These are phyloP conservation scores for Acacia pycnantha DNA, from an alignment of 331 rosid species.

Conservation along the genomic window DNA sequence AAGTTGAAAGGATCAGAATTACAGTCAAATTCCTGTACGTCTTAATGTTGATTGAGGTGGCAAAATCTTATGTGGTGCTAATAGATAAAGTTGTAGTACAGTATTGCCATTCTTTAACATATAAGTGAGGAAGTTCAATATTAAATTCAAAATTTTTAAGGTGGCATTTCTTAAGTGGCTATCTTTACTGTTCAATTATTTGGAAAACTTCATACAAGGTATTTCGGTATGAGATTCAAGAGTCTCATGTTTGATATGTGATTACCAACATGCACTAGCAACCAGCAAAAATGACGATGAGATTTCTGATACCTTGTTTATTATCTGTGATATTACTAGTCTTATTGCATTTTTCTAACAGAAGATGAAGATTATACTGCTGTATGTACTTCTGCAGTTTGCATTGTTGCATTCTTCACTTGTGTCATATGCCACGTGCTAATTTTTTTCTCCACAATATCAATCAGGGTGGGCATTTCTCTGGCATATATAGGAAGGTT, in stretches of 20 bases:
- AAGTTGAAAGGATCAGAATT: not conserved
- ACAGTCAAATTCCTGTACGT: not conserved
- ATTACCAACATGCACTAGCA: not conserved
- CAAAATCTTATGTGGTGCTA: not conserved
- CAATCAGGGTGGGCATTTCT: conserved; percentile 94
- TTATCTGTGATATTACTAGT: not conserved
- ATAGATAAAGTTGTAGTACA: not conserved
- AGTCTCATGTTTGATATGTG: not conserved
- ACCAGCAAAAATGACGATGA: not conserved
- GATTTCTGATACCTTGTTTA: not conserved
- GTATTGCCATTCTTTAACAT: not conserved
- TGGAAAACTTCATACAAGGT: not conserved
- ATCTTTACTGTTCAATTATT: not conserved
- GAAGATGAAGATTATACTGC: conserved; percentile 15
- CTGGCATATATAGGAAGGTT: conserved; percentile 94
- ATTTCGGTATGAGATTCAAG: not conserved
- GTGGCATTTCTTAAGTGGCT: not conserved
- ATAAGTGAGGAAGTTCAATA: not conserved
- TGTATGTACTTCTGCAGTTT: conserved; percentile 11
- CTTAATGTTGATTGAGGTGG: not conserved
- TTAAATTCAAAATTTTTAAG: not conserved
- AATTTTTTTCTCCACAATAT: conserved; percentile 15
- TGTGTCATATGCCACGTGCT: conserved; percentile 17
- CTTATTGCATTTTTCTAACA: not conserved
- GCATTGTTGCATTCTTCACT: conserved; percentile 5